phyloP scores from a whole-genome alignment of 345 rosid genomes.

The Heritiera littoralis region DNA sequence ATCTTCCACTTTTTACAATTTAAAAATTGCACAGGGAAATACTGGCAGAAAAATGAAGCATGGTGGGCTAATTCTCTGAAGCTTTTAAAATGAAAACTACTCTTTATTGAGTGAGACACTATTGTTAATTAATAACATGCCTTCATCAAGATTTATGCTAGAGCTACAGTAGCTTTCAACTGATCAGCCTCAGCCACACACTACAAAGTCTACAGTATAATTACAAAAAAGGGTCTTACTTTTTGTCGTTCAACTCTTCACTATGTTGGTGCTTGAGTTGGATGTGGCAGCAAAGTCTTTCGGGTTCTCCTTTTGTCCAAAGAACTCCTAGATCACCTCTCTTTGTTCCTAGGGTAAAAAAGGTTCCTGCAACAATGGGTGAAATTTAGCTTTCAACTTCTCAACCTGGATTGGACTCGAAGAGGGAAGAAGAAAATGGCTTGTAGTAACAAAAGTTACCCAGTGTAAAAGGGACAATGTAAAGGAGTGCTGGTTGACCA shows the following conservation, averaged over 20 bases:
- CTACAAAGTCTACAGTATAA: slow-evolving; percentile 23
- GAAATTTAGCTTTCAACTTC: background rate
- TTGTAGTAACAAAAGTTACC: slow-evolving; percentile 45
- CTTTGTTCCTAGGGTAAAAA: slow-evolving; percentile 64
- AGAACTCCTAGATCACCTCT: slow-evolving; percentile 71
- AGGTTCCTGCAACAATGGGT: slow-evolving; percentile 56
- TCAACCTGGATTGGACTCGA: background rate
- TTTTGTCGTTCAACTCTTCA: slow-evolving; percentile 23
- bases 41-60: background rate
- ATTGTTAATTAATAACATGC: background rate
- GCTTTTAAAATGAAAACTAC: background rate
- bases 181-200: background rate
- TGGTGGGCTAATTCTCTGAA: background rate
- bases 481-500: slow-evolving; percentile 92
- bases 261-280: slow-evolving; percentile 37
- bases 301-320: slow-evolving; percentile 86
- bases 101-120: background rate
- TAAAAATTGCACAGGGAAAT: background rate
- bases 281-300: slow-evolving; percentile 73
- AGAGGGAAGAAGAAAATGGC: background rate
- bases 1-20: background rate
- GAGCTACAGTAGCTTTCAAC: background rate
- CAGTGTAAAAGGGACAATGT: slow-evolving; percentile 90
- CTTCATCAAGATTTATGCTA: background rate
- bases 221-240: slow-evolving; percentile 13